Evolutionary conservation across 805 yeast genomes (phyloP), one percentile per base, ranked within the genome.

Genomic region (Maudiozyma saulgeensis): DNA sequence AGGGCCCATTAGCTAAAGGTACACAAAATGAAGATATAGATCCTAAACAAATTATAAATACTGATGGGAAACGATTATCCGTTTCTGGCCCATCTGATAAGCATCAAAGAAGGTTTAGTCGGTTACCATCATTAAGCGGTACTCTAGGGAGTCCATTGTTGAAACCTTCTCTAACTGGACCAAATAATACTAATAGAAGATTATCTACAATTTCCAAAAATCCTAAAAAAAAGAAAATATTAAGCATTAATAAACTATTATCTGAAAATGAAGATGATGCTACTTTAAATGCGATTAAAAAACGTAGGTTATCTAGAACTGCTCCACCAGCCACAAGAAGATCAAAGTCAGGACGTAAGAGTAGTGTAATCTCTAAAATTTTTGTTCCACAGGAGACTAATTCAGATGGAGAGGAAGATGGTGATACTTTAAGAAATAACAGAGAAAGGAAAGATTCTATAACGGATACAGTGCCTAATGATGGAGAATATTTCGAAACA

Each of bases 61-160:
- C 58, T 34, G 49, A 60, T 19, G 49, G 53, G 44, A 49, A 48
- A 46, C 44, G 41, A 8, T 13, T 13, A 41, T 37, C 47, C 11
- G 8, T 13, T 15, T 35, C 38, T 35, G 38, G 16, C 13, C 21
- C 18, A 8, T 2, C 39, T 19, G 26, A 38, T 2, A 35, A 50
- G 52, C 44, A 50, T 31, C 56, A 51, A 41, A 51, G 54, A 12
- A 54, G 64, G 8, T 58, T 64, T n/a, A 54, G 68, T 67, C 52
- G 81, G 70, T 34, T 78, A 62, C 54, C 69, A 49, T 57, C 71
- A 35, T 49, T 72, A 61, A 53, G 66, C 56, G 64, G 63, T 16
- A 56, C 63, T 9, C 60, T 60, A n/a, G 57, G 66, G 5, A 62
- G 59, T 21, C 64, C 70, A 18, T 54, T 70, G n/a, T 63, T 66